Evolutionary conservation across 768 basidiomycete genomes (phyloP).

Genomic region (Tricholoma matsutake): DNA sequence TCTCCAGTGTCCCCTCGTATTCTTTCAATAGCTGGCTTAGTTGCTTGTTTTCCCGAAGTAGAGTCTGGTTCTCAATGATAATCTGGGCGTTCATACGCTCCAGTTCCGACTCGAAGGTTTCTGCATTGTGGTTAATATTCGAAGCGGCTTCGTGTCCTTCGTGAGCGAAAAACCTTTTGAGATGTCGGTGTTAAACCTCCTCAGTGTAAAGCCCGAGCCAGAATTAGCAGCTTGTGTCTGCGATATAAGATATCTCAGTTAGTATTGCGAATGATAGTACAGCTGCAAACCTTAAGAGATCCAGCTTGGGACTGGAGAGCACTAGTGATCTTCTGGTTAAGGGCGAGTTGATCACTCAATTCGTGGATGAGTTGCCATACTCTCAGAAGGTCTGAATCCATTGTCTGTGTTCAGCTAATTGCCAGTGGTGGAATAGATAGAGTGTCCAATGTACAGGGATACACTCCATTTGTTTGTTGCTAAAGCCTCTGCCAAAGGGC

Average conservation of each 20-base stretch:
- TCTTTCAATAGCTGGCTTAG: conserved; percentile 86
- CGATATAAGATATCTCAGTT: conserved; percentile 10
- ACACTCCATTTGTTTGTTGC: not conserved
- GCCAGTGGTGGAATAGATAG: not conserved
- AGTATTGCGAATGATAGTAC: conserved; percentile 4
- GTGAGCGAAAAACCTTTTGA: conserved; percentile 57
- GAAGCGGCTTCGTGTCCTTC: conserved; percentile 17
- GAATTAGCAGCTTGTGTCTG: conserved; percentile 75
- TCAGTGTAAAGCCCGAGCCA: conserved; percentile 71
- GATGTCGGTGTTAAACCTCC: conserved; percentile 86
- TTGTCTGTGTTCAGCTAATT: conserved; percentile 12
- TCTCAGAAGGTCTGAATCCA: conserved; percentile 70
- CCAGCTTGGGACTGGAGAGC: conserved; percentile 67
- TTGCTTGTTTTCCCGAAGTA: conserved; percentile 95
- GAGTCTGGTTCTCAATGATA: conserved; percentile 89
- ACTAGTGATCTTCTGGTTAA: conserved; percentile 73
- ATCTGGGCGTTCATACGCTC: conserved; percentile 88
- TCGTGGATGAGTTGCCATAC: conserved; percentile 81
- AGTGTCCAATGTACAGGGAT: not conserved
- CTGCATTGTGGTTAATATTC: conserved; percentile 51
- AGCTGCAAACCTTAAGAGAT: conserved; percentile 62
- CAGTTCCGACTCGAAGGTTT: conserved; percentile 88
- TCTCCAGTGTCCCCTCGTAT: conserved; percentile 92
- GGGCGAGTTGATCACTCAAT: conserved; percentile 76
- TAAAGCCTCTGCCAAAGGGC: not conserved